These are phyloP conservation scores for Phytophthora constricta DNA, from an alignment of 352 stramenopile species.

Conservation along the genomic window DNA sequence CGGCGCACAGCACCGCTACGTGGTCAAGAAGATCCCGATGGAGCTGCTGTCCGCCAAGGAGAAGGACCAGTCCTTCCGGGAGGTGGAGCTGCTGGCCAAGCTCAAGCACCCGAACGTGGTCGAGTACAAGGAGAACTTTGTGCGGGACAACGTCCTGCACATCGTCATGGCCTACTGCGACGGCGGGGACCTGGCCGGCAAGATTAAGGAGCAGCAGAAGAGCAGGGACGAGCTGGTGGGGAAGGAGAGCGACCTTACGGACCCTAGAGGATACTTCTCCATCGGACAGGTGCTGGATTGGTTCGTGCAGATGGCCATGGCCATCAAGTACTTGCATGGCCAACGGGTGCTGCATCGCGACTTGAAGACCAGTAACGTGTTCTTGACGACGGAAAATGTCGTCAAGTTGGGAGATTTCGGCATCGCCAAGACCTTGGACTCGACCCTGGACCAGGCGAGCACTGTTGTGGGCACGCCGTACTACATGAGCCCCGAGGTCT, in stretches of 20 bases:
- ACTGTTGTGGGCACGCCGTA: conserved; percentile 94
- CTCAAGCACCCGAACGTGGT: conserved; percentile 95
- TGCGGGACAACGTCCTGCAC: conserved; percentile 81
- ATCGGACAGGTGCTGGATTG: conserved; percentile 77
- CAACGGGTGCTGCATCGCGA: conserved; percentile 93
- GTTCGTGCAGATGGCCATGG: conserved; percentile 95
- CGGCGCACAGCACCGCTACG: conserved; percentile 51
- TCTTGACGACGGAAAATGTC: conserved; percentile 83
- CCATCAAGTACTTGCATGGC: conserved; percentile 94
- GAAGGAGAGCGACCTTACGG: conserved; percentile 13
- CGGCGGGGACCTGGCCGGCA: conserved; percentile 80
- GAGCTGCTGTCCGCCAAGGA: conserved; percentile 81
- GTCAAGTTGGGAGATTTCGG: conserved; percentile 95
- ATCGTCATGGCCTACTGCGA: conserved; percentile 97
- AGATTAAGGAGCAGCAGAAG: conserved; percentile 62
- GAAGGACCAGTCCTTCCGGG: conserved; percentile 77
- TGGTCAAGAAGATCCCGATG: conserved; percentile 90
- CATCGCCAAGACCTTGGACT: conserved; percentile 90
- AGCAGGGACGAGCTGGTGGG: conserved; percentile 35
- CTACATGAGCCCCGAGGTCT: conserved; percentile 95
- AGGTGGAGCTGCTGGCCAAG: conserved; percentile 91
- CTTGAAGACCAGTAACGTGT: conserved; percentile 96
- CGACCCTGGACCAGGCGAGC: conserved; percentile 84
- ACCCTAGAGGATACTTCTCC: conserved; percentile 58
- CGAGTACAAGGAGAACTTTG: conserved; percentile 94